phyloP scores from a whole-genome alignment of 257 asterid species.

The Przewalskia tangutica region DNA sequence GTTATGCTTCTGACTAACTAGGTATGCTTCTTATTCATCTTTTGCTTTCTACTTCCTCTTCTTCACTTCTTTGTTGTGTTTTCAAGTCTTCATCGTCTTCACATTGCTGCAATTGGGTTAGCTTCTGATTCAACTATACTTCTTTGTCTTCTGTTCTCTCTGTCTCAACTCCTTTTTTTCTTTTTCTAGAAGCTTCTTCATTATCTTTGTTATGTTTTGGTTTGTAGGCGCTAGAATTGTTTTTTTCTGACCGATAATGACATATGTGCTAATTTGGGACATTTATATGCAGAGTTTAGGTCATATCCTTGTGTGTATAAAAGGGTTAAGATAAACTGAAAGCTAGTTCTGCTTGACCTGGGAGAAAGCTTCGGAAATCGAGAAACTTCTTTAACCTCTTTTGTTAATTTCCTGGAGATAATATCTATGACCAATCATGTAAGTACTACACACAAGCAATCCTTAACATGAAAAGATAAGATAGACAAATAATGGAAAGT shows the following conservation, averaged over 20 bases:
- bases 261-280: neutral
- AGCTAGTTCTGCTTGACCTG: neutral
- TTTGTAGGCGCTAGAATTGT: neutral
- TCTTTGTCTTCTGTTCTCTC: neutral
- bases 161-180: neutral
- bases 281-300: neutral
- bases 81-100: neutral
- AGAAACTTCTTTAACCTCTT: neutral
- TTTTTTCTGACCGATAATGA: neutral
- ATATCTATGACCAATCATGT: neutral
- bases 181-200: neutral
- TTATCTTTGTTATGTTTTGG: neutral
- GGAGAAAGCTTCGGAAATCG: neutral
- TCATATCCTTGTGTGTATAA: neutral
- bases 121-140: neutral
- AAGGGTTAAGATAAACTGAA: neutral
- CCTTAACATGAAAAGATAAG: neutral
- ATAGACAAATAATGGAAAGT: neutral
- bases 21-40: neutral
- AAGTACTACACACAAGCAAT: neutral
- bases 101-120: neutral
- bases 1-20: neutral
- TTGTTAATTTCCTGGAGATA: neutral
- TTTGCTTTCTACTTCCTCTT: neutral
- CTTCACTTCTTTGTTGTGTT: neutral